Percentiles rank a stretch among this genome's conserved stretches.
Conservation (phyloP, 2,329 filamentous ascomycete species). For the Ophiostoma fasciatum region DNA sequence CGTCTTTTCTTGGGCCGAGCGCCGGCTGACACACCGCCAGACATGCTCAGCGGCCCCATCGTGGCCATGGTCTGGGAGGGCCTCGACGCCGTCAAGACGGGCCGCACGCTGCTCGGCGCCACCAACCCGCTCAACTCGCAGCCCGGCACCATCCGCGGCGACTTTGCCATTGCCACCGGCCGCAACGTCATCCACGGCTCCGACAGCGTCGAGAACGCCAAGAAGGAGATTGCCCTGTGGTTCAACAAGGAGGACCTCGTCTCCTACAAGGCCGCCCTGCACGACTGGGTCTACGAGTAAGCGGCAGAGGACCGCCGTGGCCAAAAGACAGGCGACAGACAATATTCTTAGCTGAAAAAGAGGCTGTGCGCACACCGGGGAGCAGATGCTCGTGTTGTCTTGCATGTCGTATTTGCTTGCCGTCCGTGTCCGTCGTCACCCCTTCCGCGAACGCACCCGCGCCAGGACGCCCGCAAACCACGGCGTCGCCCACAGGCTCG, state of each 20-base stretch:
- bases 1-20: neutral
- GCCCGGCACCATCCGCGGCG: constrained; percentile 95
- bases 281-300: constrained; percentile 91
- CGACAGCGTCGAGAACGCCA: constrained; percentile 94
- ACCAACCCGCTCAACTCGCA: constrained; percentile 94
- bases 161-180: constrained; percentile 75
- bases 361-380: no score
- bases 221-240: constrained; percentile 99
- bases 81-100: constrained; percentile 97
- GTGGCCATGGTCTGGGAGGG: constrained; percentile 99
- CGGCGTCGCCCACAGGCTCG: constrained; percentile 79
- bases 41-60: constrained; percentile 96
- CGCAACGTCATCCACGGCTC: constrained; percentile 99
- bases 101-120: constrained; percentile 87
- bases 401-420: neutral
- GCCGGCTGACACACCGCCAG: constrained; percentile 33
- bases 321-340: no score
- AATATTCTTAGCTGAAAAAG: no score
- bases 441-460: constrained; percentile 15
- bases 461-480: constrained; percentile 68
- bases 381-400: no score
- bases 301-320: no score
- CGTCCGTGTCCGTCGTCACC: neutral
- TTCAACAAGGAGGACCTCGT: constrained; percentile 81
- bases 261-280: constrained; percentile 69